Base-by-base conservation (phyloP, 176 grass and related monocot genomes). In the Carex littledalei region DNA sequence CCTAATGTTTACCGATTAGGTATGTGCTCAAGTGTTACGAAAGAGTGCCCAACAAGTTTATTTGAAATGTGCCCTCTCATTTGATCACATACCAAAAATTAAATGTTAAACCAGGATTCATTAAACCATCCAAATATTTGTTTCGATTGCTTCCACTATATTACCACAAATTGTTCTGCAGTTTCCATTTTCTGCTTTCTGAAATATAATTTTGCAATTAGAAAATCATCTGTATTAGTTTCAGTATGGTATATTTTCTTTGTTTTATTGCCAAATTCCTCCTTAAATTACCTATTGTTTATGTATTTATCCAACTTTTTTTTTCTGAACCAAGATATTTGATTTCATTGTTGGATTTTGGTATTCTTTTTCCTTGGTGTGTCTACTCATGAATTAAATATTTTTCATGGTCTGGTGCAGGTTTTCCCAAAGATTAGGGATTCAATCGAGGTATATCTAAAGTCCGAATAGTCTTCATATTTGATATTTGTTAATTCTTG, bases 341-440 rank as follows among this genome's bases (percentile, higher is more conserved):
- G 15, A 67, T 67, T 32, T 67, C 1, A 17, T 37, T 72, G 10
- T 74, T 72, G 32, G 41, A 53, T 85, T 76, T 26, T 29, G 60
- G 21, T 53, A 0, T 76, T 76, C 47, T 24, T 53, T 76, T 76
- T 54, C 12, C 20, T 76, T 14, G 43, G 45, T 53, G 20, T 75
- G 47, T 76, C n/a, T 20, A 76, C 47, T 76, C n/a, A 8, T 29
- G 5, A 76, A 13, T 54, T 77, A 15, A 29, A 77, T 32, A 77
- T 55, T 55, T 31, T 55, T 3, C 11, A 29, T 77, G 47, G 2
- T 77, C 26, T 76, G 69, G 45, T 90, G 84, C 86, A 98, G 95
- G 89, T 98, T 71, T 98, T 89, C 60, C 95, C 93, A 82, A 95
- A 98, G 85, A 94, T 98, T 73, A 90, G 91, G 85, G 89, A 92